Evolutionary conservation across 164 flowering plant genomes (phyloP), one percentile per base, ranked within the genome.

Genomic region (Protea cynaroides): DNA sequence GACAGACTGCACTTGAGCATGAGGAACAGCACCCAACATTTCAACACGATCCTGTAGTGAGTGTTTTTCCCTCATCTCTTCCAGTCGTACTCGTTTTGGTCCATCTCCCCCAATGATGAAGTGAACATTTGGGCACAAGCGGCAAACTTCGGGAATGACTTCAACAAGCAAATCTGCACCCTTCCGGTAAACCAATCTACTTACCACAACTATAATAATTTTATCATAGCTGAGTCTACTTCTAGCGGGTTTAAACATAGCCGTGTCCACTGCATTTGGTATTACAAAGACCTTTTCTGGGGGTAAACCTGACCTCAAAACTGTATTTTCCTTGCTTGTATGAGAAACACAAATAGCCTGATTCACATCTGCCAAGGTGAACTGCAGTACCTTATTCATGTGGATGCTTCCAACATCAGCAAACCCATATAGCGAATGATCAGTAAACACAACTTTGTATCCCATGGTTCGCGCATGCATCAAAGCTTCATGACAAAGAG

Each of bases 381-480:
- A 91, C 58, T 91, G 97, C 76, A 91, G 72, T 0, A 91, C 93
- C 81, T 94, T 91, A 78, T 94, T 94, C 98, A 94, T 91, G 78
- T 89, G 97, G 64, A 94, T 82, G 70, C 97, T 91, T 51, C 98
- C 98, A 25, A 82, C 82, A 78, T 94, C 99, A 73, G 93, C 84
- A 88, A 94, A 94, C 49, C 97, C 99, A 74, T 89, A 94, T 15
- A 94, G 87, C 24, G 99, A 91, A 74, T 94, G 99, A 71, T 91
- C 99, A 37, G 96, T 91, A 64, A 91, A 94, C 13, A 91, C 85
- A 69, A 88, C 96, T 74, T 77, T 91, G 76, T 88, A 91, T 7
- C 96, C 99, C 97, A 94, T 94, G 8, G 92, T 89, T 49, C 96
- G 89, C 47, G 96, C 93, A 72, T 91, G 99, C 97, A 94, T 89